Conservation (phyloP, 192 early-diverging fungal genomes). For the Coemansia sp. region DNA sequence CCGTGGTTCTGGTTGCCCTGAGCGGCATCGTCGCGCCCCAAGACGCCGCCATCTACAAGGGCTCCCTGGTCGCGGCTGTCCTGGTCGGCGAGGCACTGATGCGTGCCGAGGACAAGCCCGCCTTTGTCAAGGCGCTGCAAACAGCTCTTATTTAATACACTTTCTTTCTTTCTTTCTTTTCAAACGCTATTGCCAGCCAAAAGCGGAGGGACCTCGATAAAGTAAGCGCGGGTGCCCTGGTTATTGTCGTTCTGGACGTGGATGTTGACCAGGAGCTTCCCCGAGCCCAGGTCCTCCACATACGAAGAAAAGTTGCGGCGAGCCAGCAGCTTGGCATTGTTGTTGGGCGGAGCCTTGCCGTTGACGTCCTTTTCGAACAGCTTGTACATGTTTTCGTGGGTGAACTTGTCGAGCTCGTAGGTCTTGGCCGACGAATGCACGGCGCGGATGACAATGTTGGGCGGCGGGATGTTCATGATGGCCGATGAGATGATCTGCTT, state of each 20-base stretch:
- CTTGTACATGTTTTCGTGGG: constrained; percentile 71
- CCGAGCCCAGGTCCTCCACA: constrained; percentile 32
- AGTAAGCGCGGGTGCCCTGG: constrained; percentile 52
- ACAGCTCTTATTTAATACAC: not conserved
- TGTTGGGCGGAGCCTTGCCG: constrained; percentile 55
- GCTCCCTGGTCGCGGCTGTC: constrained; percentile 74
- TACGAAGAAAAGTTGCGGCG: constrained; percentile 62
- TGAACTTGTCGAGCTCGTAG: constrained; percentile 58
- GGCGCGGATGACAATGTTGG: constrained; percentile 62
- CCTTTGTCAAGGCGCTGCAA: constrained; percentile 71
- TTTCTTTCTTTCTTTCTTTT: no score
- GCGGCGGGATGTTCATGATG: constrained; percentile 78
- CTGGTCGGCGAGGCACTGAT: constrained; percentile 96
- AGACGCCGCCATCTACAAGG: constrained; percentile 80
- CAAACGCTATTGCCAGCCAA: not conserved
- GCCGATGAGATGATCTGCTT: constrained; percentile 77
- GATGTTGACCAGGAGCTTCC: constrained; percentile 54
- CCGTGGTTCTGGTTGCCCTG: constrained; percentile 76
- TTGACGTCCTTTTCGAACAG: constrained; percentile 69
- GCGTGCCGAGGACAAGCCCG: constrained; percentile 69
- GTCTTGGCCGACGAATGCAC: constrained; percentile 62
- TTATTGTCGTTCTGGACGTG: constrained; percentile 58
- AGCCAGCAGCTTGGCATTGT: constrained; percentile 57
- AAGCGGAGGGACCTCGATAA: constrained; percentile 44
- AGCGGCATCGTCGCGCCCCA: constrained; percentile 82